Evolutionary conservation across 148 eudicot species (phyloP).

Genomic region (Fagopyrum esculentum): DNA sequence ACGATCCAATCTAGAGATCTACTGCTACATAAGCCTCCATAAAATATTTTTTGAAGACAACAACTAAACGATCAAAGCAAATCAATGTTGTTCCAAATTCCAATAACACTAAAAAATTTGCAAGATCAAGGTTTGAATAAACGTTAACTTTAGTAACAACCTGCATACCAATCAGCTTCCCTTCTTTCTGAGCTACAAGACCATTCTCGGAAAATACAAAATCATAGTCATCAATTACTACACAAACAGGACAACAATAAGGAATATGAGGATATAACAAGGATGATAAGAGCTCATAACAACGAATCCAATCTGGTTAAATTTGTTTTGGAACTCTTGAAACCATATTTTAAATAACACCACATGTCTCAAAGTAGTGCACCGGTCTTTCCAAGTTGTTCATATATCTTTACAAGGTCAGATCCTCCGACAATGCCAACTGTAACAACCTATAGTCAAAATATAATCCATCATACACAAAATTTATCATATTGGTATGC

Average conservation of each 20-base stretch:
- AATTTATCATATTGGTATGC: no score
- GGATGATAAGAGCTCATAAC: no score
- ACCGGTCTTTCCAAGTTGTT: constrained; percentile 91
- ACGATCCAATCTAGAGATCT: not conserved
- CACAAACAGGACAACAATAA: constrained; percentile 11
- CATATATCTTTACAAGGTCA: constrained; percentile 86
- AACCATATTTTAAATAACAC: no score
- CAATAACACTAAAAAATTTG: not conserved
- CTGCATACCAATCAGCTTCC: constrained; percentile 70
- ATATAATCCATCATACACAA: no score
- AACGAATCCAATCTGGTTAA: no score
- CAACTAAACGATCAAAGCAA: not conserved
- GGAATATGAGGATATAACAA: not conserved
- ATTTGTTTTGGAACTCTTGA: no score
- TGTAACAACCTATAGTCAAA: constrained; percentile 54
- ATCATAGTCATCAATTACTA: constrained; percentile 80
- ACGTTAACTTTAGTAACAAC: constrained; percentile 24
- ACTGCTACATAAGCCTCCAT: not conserved
- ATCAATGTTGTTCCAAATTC: not conserved
- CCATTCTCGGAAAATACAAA: constrained; percentile 94
- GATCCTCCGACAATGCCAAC: constrained; percentile 98
- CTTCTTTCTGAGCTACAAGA: constrained; percentile 85
- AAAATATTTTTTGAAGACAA: not conserved
- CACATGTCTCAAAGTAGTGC: not conserved
- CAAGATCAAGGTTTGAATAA: not conserved